Conservation (phyloP, 441 rosid genomes). For the Erysimum cheiri region DNA sequence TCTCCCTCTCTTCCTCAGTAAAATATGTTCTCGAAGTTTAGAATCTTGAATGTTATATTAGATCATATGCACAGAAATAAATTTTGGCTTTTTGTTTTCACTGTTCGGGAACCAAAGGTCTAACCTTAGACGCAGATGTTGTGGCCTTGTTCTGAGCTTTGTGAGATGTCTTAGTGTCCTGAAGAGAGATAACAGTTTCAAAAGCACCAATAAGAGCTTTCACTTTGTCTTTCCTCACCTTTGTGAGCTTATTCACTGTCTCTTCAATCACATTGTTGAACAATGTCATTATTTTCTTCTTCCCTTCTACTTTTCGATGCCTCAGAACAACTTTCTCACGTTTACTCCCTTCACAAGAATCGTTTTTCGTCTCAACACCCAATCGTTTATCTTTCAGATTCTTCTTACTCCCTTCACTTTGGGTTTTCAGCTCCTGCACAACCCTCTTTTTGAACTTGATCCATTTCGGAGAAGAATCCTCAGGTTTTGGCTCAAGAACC, state of each 20-base stretch:
- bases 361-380: constrained; percentile 1
- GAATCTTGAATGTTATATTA: constrained; percentile 14
- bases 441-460: constrained; percentile 44
- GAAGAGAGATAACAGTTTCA: constrained; percentile 61
- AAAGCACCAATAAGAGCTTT: constrained; percentile 71
- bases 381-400: constrained; percentile 9
- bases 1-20: not conserved
- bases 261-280: constrained; percentile 61
- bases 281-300: constrained; percentile 45
- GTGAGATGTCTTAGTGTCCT: constrained; percentile 46
- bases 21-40: constrained; percentile 1
- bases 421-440: constrained; percentile 26
- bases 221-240: constrained; percentile 57
- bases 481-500: constrained; percentile 45
- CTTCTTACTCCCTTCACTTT: constrained; percentile 33
- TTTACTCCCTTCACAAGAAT: constrained; percentile 28
- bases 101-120: constrained; percentile 32
- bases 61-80: constrained; percentile 31
- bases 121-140: constrained; percentile 43
- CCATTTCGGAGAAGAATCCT: constrained; percentile 47
- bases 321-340: constrained; percentile 44
- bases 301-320: constrained; percentile 42
- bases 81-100: not conserved
- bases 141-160: constrained; percentile 18
- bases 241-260: constrained; percentile 52